A percentile compares a stretch with the other conserved stretches of the same genome.
Conservation (phyloP, 176 grass and related monocot genomes). For the Avena sativa region DNA sequence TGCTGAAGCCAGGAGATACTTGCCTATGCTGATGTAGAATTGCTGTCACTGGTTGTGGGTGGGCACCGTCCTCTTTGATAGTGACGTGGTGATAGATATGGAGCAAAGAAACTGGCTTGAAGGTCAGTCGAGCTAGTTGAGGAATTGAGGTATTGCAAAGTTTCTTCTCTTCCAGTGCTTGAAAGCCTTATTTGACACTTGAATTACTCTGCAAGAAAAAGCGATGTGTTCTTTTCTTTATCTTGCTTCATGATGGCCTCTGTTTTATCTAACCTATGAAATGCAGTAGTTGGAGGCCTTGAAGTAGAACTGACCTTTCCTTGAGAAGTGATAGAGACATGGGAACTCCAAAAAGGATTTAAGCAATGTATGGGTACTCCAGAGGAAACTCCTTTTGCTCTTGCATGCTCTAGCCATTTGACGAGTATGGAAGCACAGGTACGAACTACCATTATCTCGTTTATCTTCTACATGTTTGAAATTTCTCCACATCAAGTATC, state of each 20-base stretch:
- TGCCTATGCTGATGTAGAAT: slow-evolving; percentile 24
- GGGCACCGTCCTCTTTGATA: slow-evolving; percentile 44
- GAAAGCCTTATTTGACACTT: slow-evolving; percentile 47
- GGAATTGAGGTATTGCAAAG: slow-evolving; percentile 25
- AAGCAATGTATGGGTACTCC: slow-evolving; percentile 55
- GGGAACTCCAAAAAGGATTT: slow-evolving; percentile 50
- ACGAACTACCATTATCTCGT: slow-evolving; percentile 27
- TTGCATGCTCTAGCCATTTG: slow-evolving; percentile 40
- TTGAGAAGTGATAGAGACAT: slow-evolving; percentile 55
- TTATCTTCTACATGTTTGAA: neutral
- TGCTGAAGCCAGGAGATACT: slow-evolving; percentile 39
- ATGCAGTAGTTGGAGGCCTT: slow-evolving; percentile 53
- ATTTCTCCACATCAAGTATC: neutral
- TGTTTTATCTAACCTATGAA: slow-evolving; percentile 41
- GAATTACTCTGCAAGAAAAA: slow-evolving; percentile 52
- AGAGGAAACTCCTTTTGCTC: slow-evolving; percentile 43
- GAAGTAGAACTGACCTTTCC: slow-evolving; percentile 67
- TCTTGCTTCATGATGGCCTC: slow-evolving; percentile 43
- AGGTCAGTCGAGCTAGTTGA: slow-evolving; percentile 36
- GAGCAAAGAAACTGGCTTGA: slow-evolving; percentile 12
- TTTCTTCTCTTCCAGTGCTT: slow-evolving; percentile 51
- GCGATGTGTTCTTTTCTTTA: slow-evolving; percentile 40
- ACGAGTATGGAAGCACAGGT: slow-evolving; percentile 41
- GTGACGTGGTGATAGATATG: slow-evolving; percentile 42
- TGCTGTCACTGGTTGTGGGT: slow-evolving; percentile 21